These are phyloP conservation scores for Dendrothele bispora DNA, from an alignment of 768 basidiomycete species.

Conservation along the genomic window DNA sequence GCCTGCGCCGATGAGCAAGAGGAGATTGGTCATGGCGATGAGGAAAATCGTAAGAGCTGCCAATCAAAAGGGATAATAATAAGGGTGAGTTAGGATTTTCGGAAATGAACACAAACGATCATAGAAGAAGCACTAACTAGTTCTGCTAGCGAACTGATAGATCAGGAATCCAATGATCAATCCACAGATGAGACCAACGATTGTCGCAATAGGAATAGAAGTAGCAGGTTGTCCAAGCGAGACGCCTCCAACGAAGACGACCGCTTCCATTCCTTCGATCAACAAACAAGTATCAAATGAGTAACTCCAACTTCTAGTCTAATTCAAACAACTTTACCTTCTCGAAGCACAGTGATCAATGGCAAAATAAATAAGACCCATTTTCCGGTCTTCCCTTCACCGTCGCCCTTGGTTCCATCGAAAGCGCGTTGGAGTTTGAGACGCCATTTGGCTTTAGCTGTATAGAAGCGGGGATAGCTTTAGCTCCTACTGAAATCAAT, in stretches of 20 bases:
- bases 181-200: conserved; percentile 82
- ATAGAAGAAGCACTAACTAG: conserved; percentile 43
- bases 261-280: conserved; percentile 73
- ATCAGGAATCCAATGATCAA: conserved; percentile 72
- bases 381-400: conserved; percentile 56
- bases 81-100: not conserved
- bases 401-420: conserved; percentile 41
- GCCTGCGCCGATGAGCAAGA: conserved; percentile 93
- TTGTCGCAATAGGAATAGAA: conserved; percentile 88
- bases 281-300: not conserved
- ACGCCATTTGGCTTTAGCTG: conserved; percentile 91
- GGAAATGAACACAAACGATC: not conserved
- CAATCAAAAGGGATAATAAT: conserved; percentile 11
- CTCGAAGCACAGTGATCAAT: conserved; percentile 88
- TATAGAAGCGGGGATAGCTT: not conserved
- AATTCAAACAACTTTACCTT: conserved; percentile 54
- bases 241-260: conserved; percentile 93
- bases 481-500: too few relatives aligned
- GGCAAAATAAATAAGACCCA: conserved; percentile 92
- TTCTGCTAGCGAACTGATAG: conserved; percentile 76
- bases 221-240: conserved; percentile 80
- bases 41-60: conserved; percentile 84
- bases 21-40: conserved; percentile 85
- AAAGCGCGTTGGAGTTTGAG: conserved; percentile 85
- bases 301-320: not conserved